These are phyloP conservation scores for Plasmopara viticola DNA, from an alignment of 352 stramenopile species.

Conservation along the genomic window DNA sequence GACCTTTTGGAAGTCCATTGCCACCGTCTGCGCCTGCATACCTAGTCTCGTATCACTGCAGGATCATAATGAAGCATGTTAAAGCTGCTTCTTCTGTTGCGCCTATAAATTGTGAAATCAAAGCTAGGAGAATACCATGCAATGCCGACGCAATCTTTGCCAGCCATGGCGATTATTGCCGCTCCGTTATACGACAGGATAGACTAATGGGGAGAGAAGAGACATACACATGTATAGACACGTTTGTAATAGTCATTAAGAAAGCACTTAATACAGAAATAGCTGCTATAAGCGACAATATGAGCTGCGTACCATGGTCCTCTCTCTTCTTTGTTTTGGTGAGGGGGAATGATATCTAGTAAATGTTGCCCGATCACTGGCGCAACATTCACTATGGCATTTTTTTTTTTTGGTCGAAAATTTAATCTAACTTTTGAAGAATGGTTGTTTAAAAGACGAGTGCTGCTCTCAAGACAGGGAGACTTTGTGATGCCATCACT, in stretches of 20 bases:
- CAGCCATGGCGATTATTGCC: constrained; percentile 98
- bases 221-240: neutral
- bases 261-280: neutral
- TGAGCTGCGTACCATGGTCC: constrained; percentile 27
- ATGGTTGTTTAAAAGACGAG: too few relatives aligned
- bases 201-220: constrained; percentile 25
- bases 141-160: constrained; percentile 99
- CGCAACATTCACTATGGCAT: constrained; percentile 1
- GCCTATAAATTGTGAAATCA: too few relatives aligned
- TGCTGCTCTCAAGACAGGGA: too few relatives aligned
- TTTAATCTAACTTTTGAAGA: too few relatives aligned
- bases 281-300: neutral
- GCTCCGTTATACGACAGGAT: constrained; percentile 97
- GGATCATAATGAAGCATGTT: too few relatives aligned
- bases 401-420: too few relatives aligned
- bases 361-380: constrained; percentile 9
- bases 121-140: constrained; percentile 58
- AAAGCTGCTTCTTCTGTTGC: too few relatives aligned
- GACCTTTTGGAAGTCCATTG: constrained; percentile 98
- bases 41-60: constrained; percentile 91
- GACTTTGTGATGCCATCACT: too few relatives aligned
- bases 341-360: constrained; percentile 13
- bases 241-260: neutral
- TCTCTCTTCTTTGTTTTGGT: constrained; percentile 12
- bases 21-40: constrained; percentile 95